A percentile compares a stretch with the other conserved stretches of the same genome.
Conservation (phyloP, 768 basidiomycete species). For the Rhizopogon rudus region DNA sequence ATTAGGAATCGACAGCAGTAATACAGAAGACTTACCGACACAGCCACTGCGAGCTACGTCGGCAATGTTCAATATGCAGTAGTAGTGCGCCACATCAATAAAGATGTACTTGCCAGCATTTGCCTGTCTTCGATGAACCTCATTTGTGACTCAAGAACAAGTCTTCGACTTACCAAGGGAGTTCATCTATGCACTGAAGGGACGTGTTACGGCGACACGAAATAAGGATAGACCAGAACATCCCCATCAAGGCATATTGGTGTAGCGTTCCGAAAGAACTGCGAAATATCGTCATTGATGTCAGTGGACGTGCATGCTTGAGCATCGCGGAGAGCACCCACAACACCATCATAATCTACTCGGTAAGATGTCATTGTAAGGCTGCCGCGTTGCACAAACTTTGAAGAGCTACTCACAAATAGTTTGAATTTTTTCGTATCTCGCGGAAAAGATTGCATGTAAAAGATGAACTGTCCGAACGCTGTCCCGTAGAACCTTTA, state of each 20-base stretch:
- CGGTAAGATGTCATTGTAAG: not conserved
- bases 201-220: not conserved
- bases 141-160: not conserved
- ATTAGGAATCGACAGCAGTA: not conserved
- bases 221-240: constrained; percentile 1
- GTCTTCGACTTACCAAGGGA: not conserved
- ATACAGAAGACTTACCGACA: not conserved
- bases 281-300: too few relatives aligned
- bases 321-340: not conserved
- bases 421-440: constrained; percentile 9
- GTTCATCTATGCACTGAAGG: not conserved
- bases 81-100: not conserved
- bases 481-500: constrained; percentile 15
- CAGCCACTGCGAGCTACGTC: not conserved
- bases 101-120: not conserved
- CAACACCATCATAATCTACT: not conserved
- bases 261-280: not conserved
- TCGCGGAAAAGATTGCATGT: constrained; percentile 12
- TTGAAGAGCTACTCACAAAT: constrained; percentile 7
- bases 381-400: too few relatives aligned
- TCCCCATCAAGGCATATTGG: not conserved
- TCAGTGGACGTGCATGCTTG: not conserved
- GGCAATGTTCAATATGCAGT: not conserved
- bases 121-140: not conserved
- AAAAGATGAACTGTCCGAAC: constrained; percentile 15